Percentiles rank a stretch among this genome's conserved stretches.
phyloP scores from a whole-genome alignment of 2,329 filamentous ascomycete species.

The Fusarium algeriense region DNA sequence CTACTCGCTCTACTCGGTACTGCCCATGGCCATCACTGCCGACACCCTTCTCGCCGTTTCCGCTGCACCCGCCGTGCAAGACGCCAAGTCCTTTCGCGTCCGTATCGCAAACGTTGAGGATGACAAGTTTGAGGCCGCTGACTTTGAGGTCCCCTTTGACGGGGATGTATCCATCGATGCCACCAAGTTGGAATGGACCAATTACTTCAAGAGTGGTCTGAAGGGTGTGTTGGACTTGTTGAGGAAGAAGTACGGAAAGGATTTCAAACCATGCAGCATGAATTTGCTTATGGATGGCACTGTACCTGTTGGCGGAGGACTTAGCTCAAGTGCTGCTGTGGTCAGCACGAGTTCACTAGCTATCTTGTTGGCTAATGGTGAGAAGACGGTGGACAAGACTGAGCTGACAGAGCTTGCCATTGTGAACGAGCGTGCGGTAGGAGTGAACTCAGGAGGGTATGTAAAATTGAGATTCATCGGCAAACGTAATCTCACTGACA shows the following conservation, averaged over 20 bases:
- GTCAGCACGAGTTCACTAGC: slow-evolving; percentile 91
- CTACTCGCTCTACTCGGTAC: slow-evolving; percentile 95
- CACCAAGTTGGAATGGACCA: slow-evolving; percentile 91
- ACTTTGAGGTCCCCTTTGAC: slow-evolving; percentile 77
- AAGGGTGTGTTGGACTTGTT: slow-evolving; percentile 84
- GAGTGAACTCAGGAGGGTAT: slow-evolving; percentile 95
- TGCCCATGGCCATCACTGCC: slow-evolving; percentile 94
- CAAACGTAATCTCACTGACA: slow-evolving; percentile 25
- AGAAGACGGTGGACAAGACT: slow-evolving; percentile 85
- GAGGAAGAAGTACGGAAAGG: slow-evolving; percentile 71
- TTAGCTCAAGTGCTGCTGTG: slow-evolving; percentile 94
- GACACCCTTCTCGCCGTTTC: slow-evolving; percentile 89
- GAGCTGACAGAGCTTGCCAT: slow-evolving; percentile 93
- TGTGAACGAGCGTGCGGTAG: slow-evolving; percentile 92
- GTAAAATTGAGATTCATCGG: slow-evolving; percentile 43
- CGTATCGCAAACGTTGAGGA: slow-evolving; percentile 84
- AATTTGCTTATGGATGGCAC: slow-evolving; percentile 91
- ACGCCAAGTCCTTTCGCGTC: slow-evolving; percentile 71
- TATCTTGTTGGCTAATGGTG: slow-evolving; percentile 87
- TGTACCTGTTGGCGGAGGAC: slow-evolving; percentile 89
- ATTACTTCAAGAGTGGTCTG: slow-evolving; percentile 97
- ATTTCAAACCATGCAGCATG: slow-evolving; percentile 78
- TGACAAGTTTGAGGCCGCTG: slow-evolving; percentile 78
- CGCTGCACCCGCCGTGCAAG: slow-evolving; percentile 62
- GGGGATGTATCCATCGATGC: slow-evolving; percentile 84